Base-by-base conservation (phyloP, 108 stramenopile species). In the Stephanodiscus triporus region DNA sequence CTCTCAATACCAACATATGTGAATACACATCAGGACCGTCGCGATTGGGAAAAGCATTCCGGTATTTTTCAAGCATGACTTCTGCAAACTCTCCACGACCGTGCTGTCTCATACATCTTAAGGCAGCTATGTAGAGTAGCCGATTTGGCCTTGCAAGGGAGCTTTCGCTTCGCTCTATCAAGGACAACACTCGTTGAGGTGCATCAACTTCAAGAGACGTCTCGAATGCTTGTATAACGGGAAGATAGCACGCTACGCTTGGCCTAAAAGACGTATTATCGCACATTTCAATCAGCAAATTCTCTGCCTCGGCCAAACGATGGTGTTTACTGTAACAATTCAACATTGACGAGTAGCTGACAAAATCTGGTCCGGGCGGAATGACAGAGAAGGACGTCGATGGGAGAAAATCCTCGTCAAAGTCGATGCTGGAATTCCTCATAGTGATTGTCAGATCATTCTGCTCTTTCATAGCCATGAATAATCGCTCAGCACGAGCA, bases 181-280 rank as follows among this genome's bases (percentile, higher is more conserved):
- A 73, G 17, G 71, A 19, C 17, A 80, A n/a, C 8, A 72, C 65
- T 48, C 60, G 63, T 16, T 72, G 45, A 10, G 78, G 72, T 49
- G 67, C 66, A 68, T 61, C 26, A n/a, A 26, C 50, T 63, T 80
- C 66, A 51, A 24, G 42, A 9, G 72, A 80, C 6, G 61, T 68
- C 34, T 80, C 72, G 24, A 73, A 80, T 63, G 78, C 72, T 56
- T 64, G 66, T 10, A 80, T 72, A 17, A 68, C 42, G 30, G 78
- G 61, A 32, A 73, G 30, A 60, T 68, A 72, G 49, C 71, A 73
- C 14, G 78, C 59, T 26, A 36, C 20, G n/a, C 60, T 73, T 45
- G 66, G 72, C 14, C 40, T 13, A 32, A 38, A 53, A 36, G 49
- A 48, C 26, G 47, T 49, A 11, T 26, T 13, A 16, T 72, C 45